Percentiles rank a stretch among this genome's conserved stretches.
Conservation (phyloP, 192 early-diverging fungal genomes). For the Dissophora globulifera region DNA sequence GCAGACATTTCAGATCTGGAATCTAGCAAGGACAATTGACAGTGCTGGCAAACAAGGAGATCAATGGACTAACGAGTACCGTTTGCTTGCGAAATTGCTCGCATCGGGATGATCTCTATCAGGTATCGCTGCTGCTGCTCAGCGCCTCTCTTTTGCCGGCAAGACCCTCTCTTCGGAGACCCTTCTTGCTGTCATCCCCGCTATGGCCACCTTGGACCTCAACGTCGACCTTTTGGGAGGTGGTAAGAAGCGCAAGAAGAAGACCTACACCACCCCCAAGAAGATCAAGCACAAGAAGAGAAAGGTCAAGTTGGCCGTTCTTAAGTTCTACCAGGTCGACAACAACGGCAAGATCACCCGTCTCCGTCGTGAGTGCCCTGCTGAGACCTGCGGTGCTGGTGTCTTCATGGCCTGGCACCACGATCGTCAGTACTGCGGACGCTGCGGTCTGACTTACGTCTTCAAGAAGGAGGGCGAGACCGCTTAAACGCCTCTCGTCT, state of each 20-base stretch:
- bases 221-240: conserved; percentile 75
- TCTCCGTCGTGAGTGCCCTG: conserved; percentile 99
- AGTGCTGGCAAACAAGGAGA: no score
- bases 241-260: conserved; percentile 99
- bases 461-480: conserved; percentile 81
- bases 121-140: conserved; percentile 70
- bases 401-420: conserved; percentile 99
- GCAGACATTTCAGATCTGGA: conserved; percentile 6
- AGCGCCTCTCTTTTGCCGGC: conserved; percentile 68
- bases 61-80: no score
- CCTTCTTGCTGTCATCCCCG: conserved; percentile 41
- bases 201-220: conserved; percentile 59
- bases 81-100: no score
- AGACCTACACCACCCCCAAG: conserved; percentile 99
- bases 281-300: conserved; percentile 99
- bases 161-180: conserved; percentile 54
- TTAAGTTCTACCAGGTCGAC: conserved; percentile 99
- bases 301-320: conserved; percentile 98
- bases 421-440: conserved; percentile 99
- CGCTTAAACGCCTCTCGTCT: conserved; percentile 40
- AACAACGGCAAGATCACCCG: conserved; percentile 97
- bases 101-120: conserved; percentile 6
- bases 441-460: conserved; percentile 96
- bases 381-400: conserved; percentile 96
- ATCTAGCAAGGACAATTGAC: no score